These are phyloP conservation scores for Ilex aquifolium DNA, from an alignment of 257 asterid genomes.

Conservation along the genomic window DNA sequence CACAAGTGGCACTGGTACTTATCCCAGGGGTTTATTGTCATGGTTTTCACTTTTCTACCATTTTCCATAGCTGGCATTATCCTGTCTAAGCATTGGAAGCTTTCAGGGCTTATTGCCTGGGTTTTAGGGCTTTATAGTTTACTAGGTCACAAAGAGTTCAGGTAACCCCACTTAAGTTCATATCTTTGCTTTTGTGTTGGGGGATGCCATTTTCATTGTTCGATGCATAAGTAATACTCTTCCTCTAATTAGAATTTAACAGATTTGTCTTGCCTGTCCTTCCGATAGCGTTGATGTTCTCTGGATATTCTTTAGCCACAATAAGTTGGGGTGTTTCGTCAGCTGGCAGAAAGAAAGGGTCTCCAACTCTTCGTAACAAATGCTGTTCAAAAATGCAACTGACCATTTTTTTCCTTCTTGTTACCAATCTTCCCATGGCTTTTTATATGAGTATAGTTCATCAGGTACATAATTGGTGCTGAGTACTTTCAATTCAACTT, in stretches of 20 bases:
- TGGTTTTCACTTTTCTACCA: slow-evolving; percentile 79
- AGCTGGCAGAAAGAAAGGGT: slow-evolving; percentile 23
- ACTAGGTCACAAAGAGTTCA: slow-evolving; percentile 97
- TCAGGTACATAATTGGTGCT: slow-evolving; percentile 56
- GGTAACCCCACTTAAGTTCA: slow-evolving; percentile 33
- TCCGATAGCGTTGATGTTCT: slow-evolving; percentile 81
- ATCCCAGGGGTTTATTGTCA: slow-evolving; percentile 93
- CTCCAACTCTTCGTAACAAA: slow-evolving; percentile 18
- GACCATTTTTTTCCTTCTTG: slow-evolving; percentile 49
- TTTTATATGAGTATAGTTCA: slow-evolving; percentile 88
- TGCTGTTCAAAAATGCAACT: slow-evolving; percentile 32
- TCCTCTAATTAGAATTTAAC: slow-evolving; percentile 43
- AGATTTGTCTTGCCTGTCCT: slow-evolving; percentile 98
- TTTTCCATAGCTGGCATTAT: slow-evolving; percentile 62
- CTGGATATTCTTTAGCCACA: slow-evolving; percentile 66
- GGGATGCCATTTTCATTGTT: slow-evolving; percentile 9
- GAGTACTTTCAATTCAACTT: not conserved
- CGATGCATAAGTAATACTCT: slow-evolving; percentile 26
- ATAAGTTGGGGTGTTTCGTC: slow-evolving; percentile 25
- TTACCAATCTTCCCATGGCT: slow-evolving; percentile 89
- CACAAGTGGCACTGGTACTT: slow-evolving; percentile 99
- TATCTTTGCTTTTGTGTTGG: not conserved
- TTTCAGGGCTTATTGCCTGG: slow-evolving; percentile 78
- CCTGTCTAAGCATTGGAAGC: slow-evolving; percentile 62
- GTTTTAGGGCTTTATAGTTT: slow-evolving; percentile 81